These are phyloP conservation scores for Anthostomella pinea DNA, from an alignment of 2,329 filamentous ascomycete species.

Conservation along the genomic window DNA sequence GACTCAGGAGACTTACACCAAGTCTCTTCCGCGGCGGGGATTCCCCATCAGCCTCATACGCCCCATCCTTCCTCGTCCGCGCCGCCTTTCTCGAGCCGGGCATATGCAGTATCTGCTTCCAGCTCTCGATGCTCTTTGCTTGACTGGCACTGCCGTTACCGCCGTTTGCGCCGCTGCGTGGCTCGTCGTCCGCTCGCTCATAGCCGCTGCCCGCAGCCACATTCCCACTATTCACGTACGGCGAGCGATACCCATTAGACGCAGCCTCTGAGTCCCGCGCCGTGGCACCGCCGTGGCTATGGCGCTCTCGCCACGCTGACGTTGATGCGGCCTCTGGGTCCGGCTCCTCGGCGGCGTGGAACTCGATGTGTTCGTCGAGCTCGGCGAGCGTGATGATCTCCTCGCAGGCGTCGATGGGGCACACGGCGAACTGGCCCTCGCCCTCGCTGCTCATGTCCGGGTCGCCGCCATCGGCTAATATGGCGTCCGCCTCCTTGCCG, in stretches of 20 bases:
- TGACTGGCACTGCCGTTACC: slow-evolving; percentile 2
- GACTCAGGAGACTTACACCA: slow-evolving; percentile 15
- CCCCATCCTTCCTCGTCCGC: no score
- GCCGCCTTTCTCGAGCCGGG: slow-evolving; percentile 7
- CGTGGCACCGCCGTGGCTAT: background rate
- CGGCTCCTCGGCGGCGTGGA: slow-evolving; percentile 52
- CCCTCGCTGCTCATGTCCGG: slow-evolving; percentile 24
- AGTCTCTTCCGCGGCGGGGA: slow-evolving; percentile 9
- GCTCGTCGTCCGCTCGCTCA: no score
- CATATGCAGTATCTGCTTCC: slow-evolving; percentile 29
- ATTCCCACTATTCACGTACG: slow-evolving; percentile 11
- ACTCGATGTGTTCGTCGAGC: slow-evolving; percentile 56
- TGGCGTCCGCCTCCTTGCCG: background rate
- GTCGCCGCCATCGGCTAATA: slow-evolving; percentile 6
- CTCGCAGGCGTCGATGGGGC: slow-evolving; percentile 56
- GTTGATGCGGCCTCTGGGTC: slow-evolving; percentile 36
- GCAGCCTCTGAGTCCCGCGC: background rate
- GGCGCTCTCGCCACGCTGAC: no score
- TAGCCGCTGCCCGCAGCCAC: background rate
- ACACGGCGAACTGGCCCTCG: slow-evolving; percentile 46
- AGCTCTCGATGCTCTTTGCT: slow-evolving; percentile 26
- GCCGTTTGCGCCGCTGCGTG: no score
- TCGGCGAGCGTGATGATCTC: slow-evolving; percentile 53
- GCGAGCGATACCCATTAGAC: slow-evolving; percentile 15
- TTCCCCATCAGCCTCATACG: slow-evolving; percentile 1